Base-by-base conservation (phyloP, 73 alveolate genomes). In the Blepharisma japonicum region DNA sequence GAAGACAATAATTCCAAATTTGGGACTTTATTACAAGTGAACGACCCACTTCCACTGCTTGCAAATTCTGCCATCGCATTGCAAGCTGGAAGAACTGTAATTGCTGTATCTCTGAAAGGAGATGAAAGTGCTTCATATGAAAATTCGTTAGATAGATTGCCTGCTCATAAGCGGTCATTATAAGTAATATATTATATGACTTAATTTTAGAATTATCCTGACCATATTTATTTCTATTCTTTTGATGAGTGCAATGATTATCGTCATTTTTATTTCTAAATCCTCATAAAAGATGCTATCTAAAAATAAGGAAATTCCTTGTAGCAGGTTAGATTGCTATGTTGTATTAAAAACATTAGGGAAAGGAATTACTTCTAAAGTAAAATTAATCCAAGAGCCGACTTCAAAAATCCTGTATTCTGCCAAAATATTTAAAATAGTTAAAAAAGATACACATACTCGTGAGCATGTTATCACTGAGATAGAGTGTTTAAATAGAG, bases 351-450 rank as follows among this genome's bases (percentile, higher is more conserved):
- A 86, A 71, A 85, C 89, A 20, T 87, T 88, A 38, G 95, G 95
- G 9, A 21, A 78, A 42, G 95, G 95, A 6, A 88, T 89, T 74
- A 68, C 77, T 68, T 84, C 90, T 14, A 87, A 88, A 82, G 81
- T 66, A 53, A 85, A 49, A 79, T 85, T 77, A 18, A 78, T 71
- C 9, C 78, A 68, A 18, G 66, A 78, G 53, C 42, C 53, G n/a
- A 55, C n/a, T 20, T 21, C 83, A n/a, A 71, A 55, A 5, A 25
- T 47, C 46, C 6, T 46, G 48, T 61, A 61, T 39, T 91, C 94
- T 18, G 87, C 82, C 56, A 87, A 87, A 79, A 66, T 87, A 56
- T 70, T 87, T 11, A 61, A 25, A 61, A 77, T 32, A 32, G 42
- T 1, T 32, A 32, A 32, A 32, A 32, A 32, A 32, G 42, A 32